Evolutionary conservation across 306 rosid genomes (phyloP).

Genomic region (Arachis hypogaea): DNA sequence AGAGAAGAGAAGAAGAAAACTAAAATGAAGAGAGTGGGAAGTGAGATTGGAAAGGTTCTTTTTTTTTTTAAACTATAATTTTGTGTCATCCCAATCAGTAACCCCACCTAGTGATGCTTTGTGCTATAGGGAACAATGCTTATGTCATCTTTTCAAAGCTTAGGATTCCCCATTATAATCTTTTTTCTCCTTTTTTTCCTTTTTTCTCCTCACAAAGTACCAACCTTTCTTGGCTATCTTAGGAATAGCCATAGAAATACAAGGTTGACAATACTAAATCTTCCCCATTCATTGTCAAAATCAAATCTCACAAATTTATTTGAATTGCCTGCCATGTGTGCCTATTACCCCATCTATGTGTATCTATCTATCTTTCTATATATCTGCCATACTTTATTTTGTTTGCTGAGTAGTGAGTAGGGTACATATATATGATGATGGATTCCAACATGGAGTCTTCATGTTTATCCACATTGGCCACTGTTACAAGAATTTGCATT

Average conservation of each 20-base stretch:
- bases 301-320: constrained; percentile 47
- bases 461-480: constrained; percentile 53
- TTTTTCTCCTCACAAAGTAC: constrained; percentile 45
- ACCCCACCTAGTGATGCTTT: constrained; percentile 70
- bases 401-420: constrained; percentile 37
- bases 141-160: constrained; percentile 69
- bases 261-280: constrained; percentile 52
- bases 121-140: constrained; percentile 70
- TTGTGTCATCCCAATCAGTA: constrained; percentile 44
- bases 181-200: constrained; percentile 32
- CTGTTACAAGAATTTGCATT: constrained; percentile 26
- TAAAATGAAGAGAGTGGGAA: constrained; percentile 34
- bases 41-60: constrained; percentile 44
- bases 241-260: constrained; percentile 51
- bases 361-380: constrained; percentile 39
- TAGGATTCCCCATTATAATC: constrained; percentile 87
- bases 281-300: constrained; percentile 50
- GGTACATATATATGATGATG: constrained; percentile 23
- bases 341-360: constrained; percentile 47
- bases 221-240: constrained; percentile 49
- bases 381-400: constrained; percentile 19
- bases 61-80: background rate
- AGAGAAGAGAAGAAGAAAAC: constrained; percentile 36
- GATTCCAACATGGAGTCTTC: constrained; percentile 45
- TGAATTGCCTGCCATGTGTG: constrained; percentile 62